phyloP scores from a whole-genome alignment of 352 stramenopile species.

The Elongisporangium undulatum region DNA sequence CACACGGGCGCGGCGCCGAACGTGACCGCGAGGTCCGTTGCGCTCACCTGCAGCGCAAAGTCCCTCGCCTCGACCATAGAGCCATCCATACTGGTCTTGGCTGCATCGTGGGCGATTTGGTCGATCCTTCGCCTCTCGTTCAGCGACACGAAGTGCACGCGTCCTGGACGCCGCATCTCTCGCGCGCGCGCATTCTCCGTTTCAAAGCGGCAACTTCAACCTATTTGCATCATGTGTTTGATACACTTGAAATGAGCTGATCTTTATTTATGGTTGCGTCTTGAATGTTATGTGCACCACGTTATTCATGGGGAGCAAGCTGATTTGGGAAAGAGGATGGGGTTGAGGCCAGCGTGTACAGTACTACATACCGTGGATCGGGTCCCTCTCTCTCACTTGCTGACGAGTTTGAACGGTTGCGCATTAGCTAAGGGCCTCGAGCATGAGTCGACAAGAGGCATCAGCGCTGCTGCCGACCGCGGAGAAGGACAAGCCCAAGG shows the following conservation, averaged over 20 bases:
- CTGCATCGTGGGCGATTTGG: not conserved
- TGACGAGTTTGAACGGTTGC: not conserved
- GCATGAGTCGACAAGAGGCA: not conserved
- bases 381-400: not conserved
- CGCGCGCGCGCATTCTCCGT: not conserved
- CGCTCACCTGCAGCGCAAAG: conserved; percentile 31
- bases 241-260: too few relatives aligned
- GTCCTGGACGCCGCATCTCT: not conserved
- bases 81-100: not conserved
- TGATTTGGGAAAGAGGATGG: not conserved
- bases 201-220: not conserved
- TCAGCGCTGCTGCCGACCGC: not conserved
- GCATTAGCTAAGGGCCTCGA: not conserved
- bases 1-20: conserved; percentile 54
- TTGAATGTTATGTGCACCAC: not conserved
- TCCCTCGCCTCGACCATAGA: not conserved
- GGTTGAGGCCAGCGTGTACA: not conserved
- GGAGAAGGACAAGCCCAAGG: conserved; percentile 1
- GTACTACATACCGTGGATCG: not conserved
- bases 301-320: not conserved
- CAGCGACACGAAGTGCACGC: not conserved
- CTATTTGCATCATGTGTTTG: not conserved
- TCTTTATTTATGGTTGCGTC: too few relatives aligned
- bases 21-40: conserved; percentile 40
- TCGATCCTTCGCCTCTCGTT: not conserved